These are phyloP conservation scores for Naganishia vaughanmartiniae DNA, from an alignment of 768 basidiomycete genomes.

Conservation along the genomic window DNA sequence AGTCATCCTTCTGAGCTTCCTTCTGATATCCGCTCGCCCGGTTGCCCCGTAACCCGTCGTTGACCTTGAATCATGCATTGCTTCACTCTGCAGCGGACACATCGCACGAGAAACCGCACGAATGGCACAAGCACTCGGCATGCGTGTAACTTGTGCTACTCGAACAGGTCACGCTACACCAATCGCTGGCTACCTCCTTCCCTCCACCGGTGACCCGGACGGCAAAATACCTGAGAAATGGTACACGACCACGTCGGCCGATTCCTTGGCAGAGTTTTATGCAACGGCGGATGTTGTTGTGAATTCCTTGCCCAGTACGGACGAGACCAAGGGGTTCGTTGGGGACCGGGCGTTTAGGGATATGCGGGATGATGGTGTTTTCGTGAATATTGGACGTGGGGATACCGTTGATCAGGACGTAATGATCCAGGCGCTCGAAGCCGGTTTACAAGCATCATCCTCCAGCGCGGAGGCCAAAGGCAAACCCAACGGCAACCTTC, in stretches of 20 bases:
- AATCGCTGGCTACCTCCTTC: constrained; percentile 33
- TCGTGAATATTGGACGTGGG: constrained; percentile 53
- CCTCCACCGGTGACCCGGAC: constrained; percentile 33
- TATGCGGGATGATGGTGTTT: constrained; percentile 46
- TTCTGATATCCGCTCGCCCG: too few species aligned
- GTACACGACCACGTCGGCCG: constrained; percentile 28
- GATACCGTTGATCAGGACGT: constrained; percentile 36
- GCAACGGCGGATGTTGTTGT: constrained; percentile 32
- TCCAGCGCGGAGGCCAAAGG: not conserved
- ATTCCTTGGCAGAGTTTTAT: constrained; percentile 33
- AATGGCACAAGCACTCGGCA: constrained; percentile 34
- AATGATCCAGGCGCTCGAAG: constrained; percentile 32
- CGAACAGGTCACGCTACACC: constrained; percentile 28
- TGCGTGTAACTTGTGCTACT: constrained; percentile 33
- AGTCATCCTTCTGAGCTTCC: not conserved
- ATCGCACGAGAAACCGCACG: constrained; percentile 35
- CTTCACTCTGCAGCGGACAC: constrained; percentile 27
- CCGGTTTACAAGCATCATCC: constrained; percentile 1
- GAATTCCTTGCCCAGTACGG: constrained; percentile 32
- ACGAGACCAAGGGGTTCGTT: constrained; percentile 26
- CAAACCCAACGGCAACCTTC: constrained; percentile 16
- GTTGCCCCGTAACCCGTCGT: not conserved
- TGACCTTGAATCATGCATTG: not conserved
- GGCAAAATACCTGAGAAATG: constrained; percentile 34
- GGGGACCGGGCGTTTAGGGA: constrained; percentile 31